Evolutionary conservation across 192 early-diverging fungal species (phyloP).

Genomic region (Backusella psychrophila): DNA sequence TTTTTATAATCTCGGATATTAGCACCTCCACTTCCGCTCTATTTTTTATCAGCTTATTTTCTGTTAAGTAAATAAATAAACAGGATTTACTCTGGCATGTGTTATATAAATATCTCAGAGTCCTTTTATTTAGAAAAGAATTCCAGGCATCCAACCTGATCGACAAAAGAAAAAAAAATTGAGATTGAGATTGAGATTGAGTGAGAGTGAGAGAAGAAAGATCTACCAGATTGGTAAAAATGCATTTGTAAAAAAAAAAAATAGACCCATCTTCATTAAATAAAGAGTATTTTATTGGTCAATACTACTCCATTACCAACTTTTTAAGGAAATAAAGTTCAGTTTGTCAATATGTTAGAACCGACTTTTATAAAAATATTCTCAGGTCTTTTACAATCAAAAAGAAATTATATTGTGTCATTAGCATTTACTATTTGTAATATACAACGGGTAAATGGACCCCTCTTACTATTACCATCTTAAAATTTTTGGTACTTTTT

Average conservation of each 20-base stretch:
- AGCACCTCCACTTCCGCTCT: background rate
- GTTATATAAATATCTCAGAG: too few species aligned
- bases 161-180: too few species aligned
- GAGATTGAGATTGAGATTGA: too few species aligned
- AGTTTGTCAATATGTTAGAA: background rate
- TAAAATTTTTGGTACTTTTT: too few species aligned
- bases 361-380: background rate
- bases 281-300: background rate
- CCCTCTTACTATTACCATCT: background rate
- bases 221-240: background rate
- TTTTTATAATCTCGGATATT: background rate
- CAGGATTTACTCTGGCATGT: too few species aligned
- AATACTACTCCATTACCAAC: background rate
- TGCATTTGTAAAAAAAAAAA: background rate
- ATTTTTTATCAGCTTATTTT: too few species aligned
- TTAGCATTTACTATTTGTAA: too few species aligned
- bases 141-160: background rate
- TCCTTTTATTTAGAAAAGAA: too few species aligned
- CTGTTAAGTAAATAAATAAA: too few species aligned
- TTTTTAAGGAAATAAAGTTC: slow-evolving; percentile 3
- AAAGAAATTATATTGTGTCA: background rate
- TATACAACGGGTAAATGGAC: background rate
- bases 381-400: background rate
- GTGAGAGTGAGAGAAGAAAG: background rate
- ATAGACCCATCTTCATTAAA: too few species aligned